phyloP scores from a whole-genome alignment of 2,329 filamentous ascomycete species.

The Ambrosiella xylebori region DNA sequence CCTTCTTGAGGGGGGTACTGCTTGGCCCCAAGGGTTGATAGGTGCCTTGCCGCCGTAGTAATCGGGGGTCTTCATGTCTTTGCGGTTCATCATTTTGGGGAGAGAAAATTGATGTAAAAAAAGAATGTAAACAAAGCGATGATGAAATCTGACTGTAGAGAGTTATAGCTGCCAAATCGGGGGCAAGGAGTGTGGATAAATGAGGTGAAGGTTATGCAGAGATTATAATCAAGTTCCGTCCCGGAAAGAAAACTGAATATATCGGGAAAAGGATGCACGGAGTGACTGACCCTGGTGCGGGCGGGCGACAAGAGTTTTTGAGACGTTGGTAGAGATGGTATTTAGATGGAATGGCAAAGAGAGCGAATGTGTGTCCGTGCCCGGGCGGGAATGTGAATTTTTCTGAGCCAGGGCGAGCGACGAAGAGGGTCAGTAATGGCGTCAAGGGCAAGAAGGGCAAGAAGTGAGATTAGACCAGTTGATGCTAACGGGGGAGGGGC shows the following conservation, averaged over 20 bases:
- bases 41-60: slow-evolving; percentile 9
- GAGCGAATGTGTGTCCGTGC: slow-evolving; percentile 10
- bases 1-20: slow-evolving; percentile 8
- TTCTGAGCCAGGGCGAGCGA: slow-evolving; percentile 10
- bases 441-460: slow-evolving; percentile 5
- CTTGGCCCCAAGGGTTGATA: slow-evolving; percentile 11
- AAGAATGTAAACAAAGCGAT: neutral
- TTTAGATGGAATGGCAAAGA: slow-evolving; percentile 1
- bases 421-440: slow-evolving; percentile 5
- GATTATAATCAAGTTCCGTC: neutral
- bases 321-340: neutral
- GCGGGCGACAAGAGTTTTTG: slow-evolving; percentile 3
- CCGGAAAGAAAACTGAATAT: neutral
- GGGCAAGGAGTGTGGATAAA: neutral
- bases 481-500: slow-evolving; percentile 1
- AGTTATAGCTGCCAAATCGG: no score
- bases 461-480: slow-evolving; percentile 6
- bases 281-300: neutral
- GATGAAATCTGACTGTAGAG: neutral
- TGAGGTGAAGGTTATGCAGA: neutral
- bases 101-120: neutral
- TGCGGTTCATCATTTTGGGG: slow-evolving; percentile 11
- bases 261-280: neutral
- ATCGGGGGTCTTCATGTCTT: slow-evolving; percentile 13
- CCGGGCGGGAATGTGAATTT: slow-evolving; percentile 13